A percentile compares a stretch with the other conserved stretches of the same genome.
These are phyloP conservation scores for Epithemia pelagica DNA, from an alignment of 108 stramenopile species.

Conservation along the genomic window DNA sequence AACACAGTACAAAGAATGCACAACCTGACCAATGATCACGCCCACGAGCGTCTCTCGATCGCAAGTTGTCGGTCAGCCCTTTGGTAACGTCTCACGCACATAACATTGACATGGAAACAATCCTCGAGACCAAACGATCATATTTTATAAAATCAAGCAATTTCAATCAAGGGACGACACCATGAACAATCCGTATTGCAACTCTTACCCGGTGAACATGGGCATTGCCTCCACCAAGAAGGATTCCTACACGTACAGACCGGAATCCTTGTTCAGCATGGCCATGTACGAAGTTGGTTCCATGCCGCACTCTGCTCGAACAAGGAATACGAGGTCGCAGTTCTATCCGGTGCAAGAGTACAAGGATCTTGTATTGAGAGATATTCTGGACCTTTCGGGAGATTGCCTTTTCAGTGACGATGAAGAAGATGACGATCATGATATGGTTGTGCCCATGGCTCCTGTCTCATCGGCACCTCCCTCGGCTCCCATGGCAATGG, in stretches of 20 bases:
- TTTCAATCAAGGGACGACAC: too few relatives aligned
- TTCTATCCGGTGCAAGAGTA: slow-evolving; percentile 10
- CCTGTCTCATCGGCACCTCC: not conserved
- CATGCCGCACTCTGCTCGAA: not conserved
- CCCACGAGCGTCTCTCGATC: too few relatives aligned
- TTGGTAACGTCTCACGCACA: too few relatives aligned
- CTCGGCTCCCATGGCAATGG: not conserved
- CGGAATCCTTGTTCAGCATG: slow-evolving; percentile 8
- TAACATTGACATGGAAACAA: too few relatives aligned
- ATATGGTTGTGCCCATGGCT: not conserved
- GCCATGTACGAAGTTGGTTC: slow-evolving; percentile 9
- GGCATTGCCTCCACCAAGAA: not conserved
- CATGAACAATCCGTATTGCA: not conserved
- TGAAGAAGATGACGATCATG: not conserved
- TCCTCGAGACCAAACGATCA: too few relatives aligned
- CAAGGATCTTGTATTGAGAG: slow-evolving; percentile 11
- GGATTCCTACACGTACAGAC: not conserved
- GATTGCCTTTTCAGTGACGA: slow-evolving; percentile 12
- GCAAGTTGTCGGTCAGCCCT: too few relatives aligned
- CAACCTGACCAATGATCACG: too few relatives aligned
- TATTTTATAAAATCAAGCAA: too few relatives aligned
- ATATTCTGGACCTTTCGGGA: slow-evolving; percentile 11
- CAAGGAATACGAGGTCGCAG: not conserved
- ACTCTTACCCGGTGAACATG: not conserved
- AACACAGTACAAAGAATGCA: too few relatives aligned